A percentile compares a stretch with the other conserved stretches of the same genome.
Evolutionary conservation across 306 rosid species (phyloP).

Genomic region (Prosopis cineraria): DNA sequence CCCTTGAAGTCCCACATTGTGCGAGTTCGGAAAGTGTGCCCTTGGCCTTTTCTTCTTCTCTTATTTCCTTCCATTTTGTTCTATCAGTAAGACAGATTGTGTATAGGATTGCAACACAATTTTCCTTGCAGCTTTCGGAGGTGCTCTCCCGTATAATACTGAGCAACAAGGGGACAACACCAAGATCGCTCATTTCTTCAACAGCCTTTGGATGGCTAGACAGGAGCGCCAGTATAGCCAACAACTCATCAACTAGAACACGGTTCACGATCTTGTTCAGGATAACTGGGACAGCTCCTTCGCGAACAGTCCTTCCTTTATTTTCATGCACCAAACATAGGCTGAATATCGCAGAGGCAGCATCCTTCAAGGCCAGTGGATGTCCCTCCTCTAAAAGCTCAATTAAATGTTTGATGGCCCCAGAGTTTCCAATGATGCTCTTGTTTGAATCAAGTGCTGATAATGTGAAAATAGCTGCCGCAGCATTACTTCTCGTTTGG

Average conservation of each 20-base stretch:
- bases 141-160: slow-evolving; percentile 49
- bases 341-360: slow-evolving; percentile 64
- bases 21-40: slow-evolving; percentile 51
- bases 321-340: slow-evolving; percentile 61
- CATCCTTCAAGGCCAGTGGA: slow-evolving; percentile 63
- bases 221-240: slow-evolving; percentile 33
- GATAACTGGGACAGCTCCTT: slow-evolving; percentile 25
- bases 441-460: slow-evolving; percentile 65
- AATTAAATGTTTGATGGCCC: slow-evolving; percentile 59
- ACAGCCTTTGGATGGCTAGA: slow-evolving; percentile 42
- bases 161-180: slow-evolving; percentile 48
- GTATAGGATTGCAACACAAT: slow-evolving; percentile 54
- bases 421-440: slow-evolving; percentile 57
- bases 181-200: slow-evolving; percentile 58
- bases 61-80: slow-evolving; percentile 52
- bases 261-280: slow-evolving; percentile 54
- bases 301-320: slow-evolving; percentile 49
- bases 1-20: slow-evolving; percentile 64
- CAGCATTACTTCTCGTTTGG: slow-evolving; percentile 76
- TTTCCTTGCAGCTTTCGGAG: slow-evolving; percentile 65
- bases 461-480: slow-evolving; percentile 76
- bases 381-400: slow-evolving; percentile 66
- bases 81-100: slow-evolving; percentile 47
- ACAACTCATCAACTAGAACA: slow-evolving; percentile 61
- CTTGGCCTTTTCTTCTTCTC: slow-evolving; percentile 59